phyloP scores from a whole-genome alignment of 108 stramenopile genomes.

The Skeletonema menzelii region DNA sequence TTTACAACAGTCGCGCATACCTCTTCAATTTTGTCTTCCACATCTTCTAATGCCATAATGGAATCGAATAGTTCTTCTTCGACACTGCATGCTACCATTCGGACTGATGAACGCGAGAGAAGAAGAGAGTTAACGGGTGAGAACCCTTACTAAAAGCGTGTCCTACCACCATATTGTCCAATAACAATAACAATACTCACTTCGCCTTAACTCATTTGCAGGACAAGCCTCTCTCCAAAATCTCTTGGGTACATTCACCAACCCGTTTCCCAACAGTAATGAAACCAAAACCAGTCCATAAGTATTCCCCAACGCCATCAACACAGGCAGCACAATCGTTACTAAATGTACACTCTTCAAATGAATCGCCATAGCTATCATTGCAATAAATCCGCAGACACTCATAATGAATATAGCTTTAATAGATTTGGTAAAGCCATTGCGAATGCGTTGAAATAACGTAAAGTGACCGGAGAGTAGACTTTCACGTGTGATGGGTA shows the following conservation, averaged over 20 bases:
- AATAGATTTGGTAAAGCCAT: constrained; percentile 48
- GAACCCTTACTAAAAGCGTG: neutral
- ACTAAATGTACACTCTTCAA: constrained; percentile 34
- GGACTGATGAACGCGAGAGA: constrained; percentile 7
- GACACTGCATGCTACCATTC: constrained; percentile 55
- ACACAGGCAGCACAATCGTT: constrained; percentile 45
- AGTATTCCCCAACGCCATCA: constrained; percentile 86
- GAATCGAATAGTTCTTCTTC: constrained; percentile 66
- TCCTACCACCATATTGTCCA: neutral
- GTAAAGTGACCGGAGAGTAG: constrained; percentile 73
- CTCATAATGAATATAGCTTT: constrained; percentile 17
- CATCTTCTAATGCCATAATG: constrained; percentile 64
- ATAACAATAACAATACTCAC: neutral
- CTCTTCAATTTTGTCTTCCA: constrained; percentile 51
- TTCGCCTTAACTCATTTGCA: constrained; percentile 55
- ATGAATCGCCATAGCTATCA: constrained; percentile 48
- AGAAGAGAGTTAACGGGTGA: neutral
- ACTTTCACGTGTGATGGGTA: constrained; percentile 63
- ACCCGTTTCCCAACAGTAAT: constrained; percentile 75
- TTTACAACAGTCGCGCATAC: constrained; percentile 31
- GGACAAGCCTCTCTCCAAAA: constrained; percentile 68
- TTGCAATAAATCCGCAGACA: constrained; percentile 21
- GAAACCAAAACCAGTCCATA: constrained; percentile 82
- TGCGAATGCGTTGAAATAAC: constrained; percentile 41
- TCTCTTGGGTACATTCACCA: constrained; percentile 75